Conservation (phyloP, 768 basidiomycete genomes). For the Wakefieldia striispora region DNA sequence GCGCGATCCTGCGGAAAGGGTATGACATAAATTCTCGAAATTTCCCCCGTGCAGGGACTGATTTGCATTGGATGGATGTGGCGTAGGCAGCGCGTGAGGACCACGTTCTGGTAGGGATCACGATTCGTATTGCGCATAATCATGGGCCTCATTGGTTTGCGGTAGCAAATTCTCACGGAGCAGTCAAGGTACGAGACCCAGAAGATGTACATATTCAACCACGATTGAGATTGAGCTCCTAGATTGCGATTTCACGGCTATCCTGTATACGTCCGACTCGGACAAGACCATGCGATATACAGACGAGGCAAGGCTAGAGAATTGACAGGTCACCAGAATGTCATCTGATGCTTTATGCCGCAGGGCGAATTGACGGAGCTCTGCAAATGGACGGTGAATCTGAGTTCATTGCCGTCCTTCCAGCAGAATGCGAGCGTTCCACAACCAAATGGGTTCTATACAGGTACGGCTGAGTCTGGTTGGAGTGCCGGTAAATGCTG, state of each 20-base stretch:
- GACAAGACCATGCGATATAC: constrained; percentile 79
- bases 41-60: constrained; percentile 20
- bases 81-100: constrained; percentile 72
- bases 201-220: too few species aligned
- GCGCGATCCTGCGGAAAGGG: constrained; percentile 85
- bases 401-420: constrained; percentile 75
- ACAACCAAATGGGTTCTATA: constrained; percentile 68
- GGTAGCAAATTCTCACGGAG: constrained; percentile 70
- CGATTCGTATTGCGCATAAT: constrained; percentile 2
- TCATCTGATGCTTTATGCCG: constrained; percentile 23
- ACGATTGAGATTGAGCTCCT: too few species aligned
- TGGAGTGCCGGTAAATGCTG: constrained; percentile 1
- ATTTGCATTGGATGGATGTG: not conserved
- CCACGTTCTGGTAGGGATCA: constrained; percentile 71
- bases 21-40: constrained; percentile 35
- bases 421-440: constrained; percentile 63
- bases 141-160: constrained; percentile 9
- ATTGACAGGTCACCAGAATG: constrained; percentile 13
- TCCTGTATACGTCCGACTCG: constrained; percentile 71
- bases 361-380: constrained; percentile 69
- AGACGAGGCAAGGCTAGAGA: constrained; percentile 53
- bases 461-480: constrained; percentile 44
- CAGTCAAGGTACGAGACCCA: constrained; percentile 44
- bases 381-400: constrained; percentile 87
- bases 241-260: constrained; percentile 83